These are phyloP conservation scores for Vaccinium vitisidaea DNA, from an alignment of 148 eudicot genomes.

Conservation along the genomic window DNA sequence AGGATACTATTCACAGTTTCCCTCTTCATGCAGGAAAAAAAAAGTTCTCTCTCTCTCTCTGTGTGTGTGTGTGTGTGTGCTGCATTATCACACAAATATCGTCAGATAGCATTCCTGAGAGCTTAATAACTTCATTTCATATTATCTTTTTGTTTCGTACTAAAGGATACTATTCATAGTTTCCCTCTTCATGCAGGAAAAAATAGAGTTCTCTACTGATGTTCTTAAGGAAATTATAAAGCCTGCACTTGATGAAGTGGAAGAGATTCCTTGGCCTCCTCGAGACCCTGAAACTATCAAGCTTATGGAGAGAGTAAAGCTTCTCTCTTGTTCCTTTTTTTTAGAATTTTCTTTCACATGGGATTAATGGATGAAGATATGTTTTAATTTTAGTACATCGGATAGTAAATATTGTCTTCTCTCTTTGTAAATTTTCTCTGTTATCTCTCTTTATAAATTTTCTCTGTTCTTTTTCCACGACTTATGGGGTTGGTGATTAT, in stretches of 20 bases:
- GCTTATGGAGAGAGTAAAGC: slow-evolving; percentile 71
- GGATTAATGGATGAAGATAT: neutral
- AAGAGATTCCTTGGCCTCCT: slow-evolving; percentile 91
- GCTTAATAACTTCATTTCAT: slow-evolving; percentile 3
- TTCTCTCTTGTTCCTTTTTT: neutral
- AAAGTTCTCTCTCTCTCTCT: too few relatives aligned
- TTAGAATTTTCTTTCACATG: neutral
- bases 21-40: too few relatives aligned
- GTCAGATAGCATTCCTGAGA: slow-evolving; percentile 10
- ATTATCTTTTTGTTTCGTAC: slow-evolving; percentile 10
- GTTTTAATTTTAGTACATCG: neutral
- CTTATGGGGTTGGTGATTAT: neutral
- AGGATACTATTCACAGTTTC: too few relatives aligned
- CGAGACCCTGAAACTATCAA: slow-evolving; percentile 70
- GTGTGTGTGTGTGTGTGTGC: too few relatives aligned
- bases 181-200: slow-evolving; percentile 55
- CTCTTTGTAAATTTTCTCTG: neutral
- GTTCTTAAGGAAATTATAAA: slow-evolving; percentile 79
- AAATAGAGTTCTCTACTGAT: slow-evolving; percentile 88
- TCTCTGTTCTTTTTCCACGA: neutral
- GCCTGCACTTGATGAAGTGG: slow-evolving; percentile 69
- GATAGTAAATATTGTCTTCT: neutral
- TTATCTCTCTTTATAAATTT: neutral
- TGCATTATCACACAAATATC: neutral
- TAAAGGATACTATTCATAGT: neutral